Evolutionary conservation across 139 green algal species (phyloP), one percentile per base, ranked within the genome.

Genomic region (Chlorella sp.): DNA sequence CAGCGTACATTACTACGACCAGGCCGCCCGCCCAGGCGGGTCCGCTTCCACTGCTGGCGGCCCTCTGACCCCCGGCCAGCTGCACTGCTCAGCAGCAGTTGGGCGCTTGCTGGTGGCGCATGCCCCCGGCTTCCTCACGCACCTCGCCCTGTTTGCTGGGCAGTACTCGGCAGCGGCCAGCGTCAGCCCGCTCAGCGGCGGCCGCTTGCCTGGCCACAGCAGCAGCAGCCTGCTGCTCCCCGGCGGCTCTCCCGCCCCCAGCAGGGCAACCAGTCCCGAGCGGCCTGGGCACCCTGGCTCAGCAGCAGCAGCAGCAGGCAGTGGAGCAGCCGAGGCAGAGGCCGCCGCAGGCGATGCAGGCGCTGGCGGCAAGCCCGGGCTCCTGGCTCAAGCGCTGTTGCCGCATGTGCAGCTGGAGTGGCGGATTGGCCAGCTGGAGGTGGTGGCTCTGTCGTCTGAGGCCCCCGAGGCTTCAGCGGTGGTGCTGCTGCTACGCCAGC

Each of bases 331-430:
- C 9, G 3, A 46, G 20, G 34, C 51, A 17, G 54, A 28, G 19
- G 14, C 6, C 48, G 4, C 7, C 38, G 38, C 28, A 30, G 73
- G 16, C 2, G 32, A 17, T 46, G 28, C 32, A 17, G 46, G 6
- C 5, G 32, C 16, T 32, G 34, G 34, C 34, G 26, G 48, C 22
- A 34, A 36, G 32, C 1, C 41, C 28, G 69, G 34, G 24, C 32
- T 64, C 30, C 62, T 83, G 62, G 19, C 64, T 1, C 79, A 64
- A n/a, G 43, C 44, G 17, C 64, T 84, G 79, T n/a, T 46, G 79
- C 64, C 64, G 41, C 64, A 84, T 46, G 64, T 76, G n/a, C 19
- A 36, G 43, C 64, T 84, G n/a, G 79, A 84, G 43, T 84, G 62
- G 64, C 64, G 79, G 19, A 22, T 84, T 16, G 64, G 30, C 6